A percentile compares a stretch with the other conserved stretches of the same genome.
phyloP scores from a whole-genome alignment of 768 basidiomycete species.

The Mycena albidolilacea region DNA sequence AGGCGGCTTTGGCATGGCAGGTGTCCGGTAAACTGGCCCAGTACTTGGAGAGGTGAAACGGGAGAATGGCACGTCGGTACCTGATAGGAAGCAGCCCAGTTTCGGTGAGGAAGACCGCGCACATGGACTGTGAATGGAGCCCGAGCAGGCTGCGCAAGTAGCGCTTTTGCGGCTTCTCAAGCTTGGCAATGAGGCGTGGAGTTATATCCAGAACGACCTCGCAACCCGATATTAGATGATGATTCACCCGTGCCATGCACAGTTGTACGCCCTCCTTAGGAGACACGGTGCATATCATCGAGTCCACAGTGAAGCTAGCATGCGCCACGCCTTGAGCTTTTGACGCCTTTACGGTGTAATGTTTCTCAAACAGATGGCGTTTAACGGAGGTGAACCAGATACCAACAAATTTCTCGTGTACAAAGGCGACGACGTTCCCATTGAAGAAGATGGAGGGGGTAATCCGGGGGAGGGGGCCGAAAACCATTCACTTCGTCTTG shows the following conservation, averaged over 20 bases:
- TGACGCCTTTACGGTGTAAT: slow-evolving; percentile 9
- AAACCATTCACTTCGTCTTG: slow-evolving; percentile 43
- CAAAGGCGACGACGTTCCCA: slow-evolving; percentile 23
- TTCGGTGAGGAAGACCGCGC: slow-evolving; percentile 43
- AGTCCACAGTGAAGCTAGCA: slow-evolving; percentile 12
- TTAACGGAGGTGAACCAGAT: slow-evolving; percentile 29
- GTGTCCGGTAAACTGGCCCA: slow-evolving; percentile 26
- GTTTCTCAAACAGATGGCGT: slow-evolving; percentile 13
- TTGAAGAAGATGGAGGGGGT: neutral
- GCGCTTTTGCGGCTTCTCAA: slow-evolving; percentile 5
- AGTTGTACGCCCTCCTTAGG: slow-evolving; percentile 17
- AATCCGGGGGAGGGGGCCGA: slow-evolving; percentile 32
- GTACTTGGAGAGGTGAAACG: slow-evolving; percentile 41
- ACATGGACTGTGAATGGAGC: slow-evolving; percentile 18
- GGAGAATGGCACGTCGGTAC: slow-evolving; percentile 39
- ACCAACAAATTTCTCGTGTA: slow-evolving; percentile 38
- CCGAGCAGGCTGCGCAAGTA: slow-evolving; percentile 14
- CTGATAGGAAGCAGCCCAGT: slow-evolving; percentile 46
- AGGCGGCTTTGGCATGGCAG: slow-evolving; percentile 1
- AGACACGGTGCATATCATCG: slow-evolving; percentile 15
- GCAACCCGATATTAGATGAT: slow-evolving; percentile 22
- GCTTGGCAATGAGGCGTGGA: neutral
- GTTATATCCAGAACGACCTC: slow-evolving; percentile 14
- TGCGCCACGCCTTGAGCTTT: slow-evolving; percentile 16
- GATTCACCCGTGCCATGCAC: slow-evolving; percentile 7